phyloP scores from a whole-genome alignment of 768 basidiomycete genomes.

The Postia placenta region DNA sequence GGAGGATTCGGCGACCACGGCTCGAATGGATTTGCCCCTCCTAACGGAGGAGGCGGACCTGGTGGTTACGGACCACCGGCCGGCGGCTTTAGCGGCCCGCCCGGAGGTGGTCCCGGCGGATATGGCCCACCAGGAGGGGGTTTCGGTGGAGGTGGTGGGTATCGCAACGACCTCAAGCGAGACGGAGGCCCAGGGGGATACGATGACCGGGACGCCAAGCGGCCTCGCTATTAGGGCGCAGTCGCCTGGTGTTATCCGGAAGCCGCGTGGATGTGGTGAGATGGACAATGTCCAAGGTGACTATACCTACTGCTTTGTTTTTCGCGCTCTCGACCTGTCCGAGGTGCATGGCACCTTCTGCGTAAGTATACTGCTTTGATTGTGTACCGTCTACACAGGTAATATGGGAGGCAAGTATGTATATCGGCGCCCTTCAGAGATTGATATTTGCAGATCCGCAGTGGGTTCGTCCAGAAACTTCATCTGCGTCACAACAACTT shows the following conservation, averaged over 20 bases:
- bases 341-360: neutral
- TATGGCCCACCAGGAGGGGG: constrained; percentile 40
- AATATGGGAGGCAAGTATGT: constrained; percentile 11
- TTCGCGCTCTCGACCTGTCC: neutral
- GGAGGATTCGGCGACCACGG: constrained; percentile 45
- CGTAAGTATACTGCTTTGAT: constrained; percentile 6
- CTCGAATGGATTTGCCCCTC: constrained; percentile 30
- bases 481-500: no score
- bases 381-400: constrained; percentile 6
- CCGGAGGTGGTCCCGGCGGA: constrained; percentile 38
- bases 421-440: neutral
- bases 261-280: neutral
- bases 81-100: constrained; percentile 32
- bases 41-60: constrained; percentile 21
- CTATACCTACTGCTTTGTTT: neutral
- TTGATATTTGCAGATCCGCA: neutral
- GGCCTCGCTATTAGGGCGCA: constrained; percentile 59
- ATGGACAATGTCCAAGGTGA: neutral
- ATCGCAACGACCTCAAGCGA: constrained; percentile 72
- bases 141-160: constrained; percentile 37
- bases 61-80: constrained; percentile 26
- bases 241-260: neutral
- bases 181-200: constrained; percentile 69
- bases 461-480: no score
- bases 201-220: constrained; percentile 79